Conservation (phyloP, 805 yeast genomes). For the Yarrowia divulgata region DNA sequence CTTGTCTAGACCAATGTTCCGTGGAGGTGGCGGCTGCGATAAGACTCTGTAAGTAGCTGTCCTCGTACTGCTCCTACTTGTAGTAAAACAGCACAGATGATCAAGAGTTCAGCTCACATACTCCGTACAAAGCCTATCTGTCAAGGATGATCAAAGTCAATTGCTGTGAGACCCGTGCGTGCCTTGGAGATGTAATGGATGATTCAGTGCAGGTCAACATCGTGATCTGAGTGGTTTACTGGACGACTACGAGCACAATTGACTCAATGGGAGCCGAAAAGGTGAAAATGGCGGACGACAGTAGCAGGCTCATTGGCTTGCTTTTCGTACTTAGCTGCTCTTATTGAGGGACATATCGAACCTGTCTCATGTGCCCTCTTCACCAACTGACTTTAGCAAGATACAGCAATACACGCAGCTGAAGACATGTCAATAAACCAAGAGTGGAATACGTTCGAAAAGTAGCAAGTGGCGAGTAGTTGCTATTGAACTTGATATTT, state of each 20-base stretch:
- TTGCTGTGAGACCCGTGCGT: conserved; percentile 15
- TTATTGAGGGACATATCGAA: too few species aligned
- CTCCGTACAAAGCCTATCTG: neutral
- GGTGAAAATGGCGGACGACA: too few species aligned
- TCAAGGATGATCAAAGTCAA: conserved; percentile 7
- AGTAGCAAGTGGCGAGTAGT: neutral
- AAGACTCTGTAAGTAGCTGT: neutral
- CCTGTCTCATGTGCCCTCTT: conserved; percentile 3
- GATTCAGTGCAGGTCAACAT: neutral
- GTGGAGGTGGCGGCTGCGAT: neutral
- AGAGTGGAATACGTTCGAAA: conserved; percentile 3
- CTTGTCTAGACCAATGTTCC: neutral
- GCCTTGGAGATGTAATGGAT: neutral
- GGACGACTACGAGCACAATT: too few species aligned
- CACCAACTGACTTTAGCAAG: conserved; percentile 12
- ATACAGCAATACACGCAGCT: neutral
- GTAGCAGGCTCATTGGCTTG: too few species aligned
- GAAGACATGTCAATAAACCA: neutral
- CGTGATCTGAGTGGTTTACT: neutral
- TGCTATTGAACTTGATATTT: neutral
- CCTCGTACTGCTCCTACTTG: too few species aligned
- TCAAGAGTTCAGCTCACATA: too few species aligned
- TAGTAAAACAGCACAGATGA: too few species aligned
- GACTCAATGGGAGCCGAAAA: too few species aligned
- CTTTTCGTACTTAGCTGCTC: too few species aligned